These are phyloP conservation scores for Camelina sativa DNA, from an alignment of 345 rosid genomes.

Conservation along the genomic window DNA sequence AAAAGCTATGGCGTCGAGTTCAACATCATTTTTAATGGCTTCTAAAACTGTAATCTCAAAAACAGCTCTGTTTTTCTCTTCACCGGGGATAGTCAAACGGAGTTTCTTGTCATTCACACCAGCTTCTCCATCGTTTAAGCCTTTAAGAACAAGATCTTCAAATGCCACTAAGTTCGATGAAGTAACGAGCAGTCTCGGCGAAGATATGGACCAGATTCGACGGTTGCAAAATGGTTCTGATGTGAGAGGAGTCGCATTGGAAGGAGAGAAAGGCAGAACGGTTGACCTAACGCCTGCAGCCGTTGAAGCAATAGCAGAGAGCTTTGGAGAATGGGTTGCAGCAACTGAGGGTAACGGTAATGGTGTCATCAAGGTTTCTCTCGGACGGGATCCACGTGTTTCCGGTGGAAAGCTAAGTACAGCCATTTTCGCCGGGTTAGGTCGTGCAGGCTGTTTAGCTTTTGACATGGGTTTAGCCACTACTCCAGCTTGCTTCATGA, in stretches of 20 bases:
- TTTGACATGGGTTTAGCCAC: constrained; percentile 95
- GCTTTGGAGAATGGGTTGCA: constrained; percentile 90
- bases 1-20: constrained; percentile 33
- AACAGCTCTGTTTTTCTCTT: constrained; percentile 42
- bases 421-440: constrained; percentile 77
- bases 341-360: constrained; percentile 46
- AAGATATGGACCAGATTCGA: constrained; percentile 75
- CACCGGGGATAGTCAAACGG: constrained; percentile 37
- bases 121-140: constrained; percentile 26
- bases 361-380: constrained; percentile 57
- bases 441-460: constrained; percentile 77
- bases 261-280: constrained; percentile 76
- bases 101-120: constrained; percentile 37
- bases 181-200: constrained; percentile 52
- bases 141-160: constrained; percentile 25
- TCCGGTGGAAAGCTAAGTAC: constrained; percentile 68
- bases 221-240: constrained; percentile 93
- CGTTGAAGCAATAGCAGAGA: constrained; percentile 87
- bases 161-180: constrained; percentile 47
- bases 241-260: constrained; percentile 89
- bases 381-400: constrained; percentile 85
- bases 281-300: constrained; percentile 83
- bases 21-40: constrained; percentile 37
- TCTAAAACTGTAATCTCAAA: constrained; percentile 37
- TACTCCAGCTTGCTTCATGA: constrained; percentile 97